Evolutionary conservation across 2,329 filamentous ascomycete genomes (phyloP), one percentile per base, ranked within the genome.

Genomic region (Huntiella bhutanensis): DNA sequence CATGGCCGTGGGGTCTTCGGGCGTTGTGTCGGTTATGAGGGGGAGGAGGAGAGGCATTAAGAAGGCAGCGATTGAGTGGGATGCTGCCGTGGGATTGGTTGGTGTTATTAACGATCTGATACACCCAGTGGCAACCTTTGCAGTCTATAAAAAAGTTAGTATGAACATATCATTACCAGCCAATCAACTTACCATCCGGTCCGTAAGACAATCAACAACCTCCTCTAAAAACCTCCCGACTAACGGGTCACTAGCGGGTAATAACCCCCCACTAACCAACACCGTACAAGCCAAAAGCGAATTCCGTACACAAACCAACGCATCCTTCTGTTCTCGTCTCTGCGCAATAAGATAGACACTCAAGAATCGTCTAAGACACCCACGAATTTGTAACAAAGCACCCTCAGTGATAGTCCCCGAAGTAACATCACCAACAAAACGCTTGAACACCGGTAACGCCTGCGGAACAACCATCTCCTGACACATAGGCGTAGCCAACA

Each of bases 301-400:
- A 57, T 96, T 98, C 66, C 92, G 95, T 56, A 95, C 88, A 59
- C 86, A 93, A 1, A 80, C 68, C 17, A 98, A 68, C 3, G 86
- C 85, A 4, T 80, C 77, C 15, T 87, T 77, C 6, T 60, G 62
- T 55, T 87, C 82, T 36, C 82, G 73, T 58, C 78, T 82, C 60
- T 87, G 82, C 0, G 79, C 80, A 53, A 82, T 69, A 16, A 81
- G 68, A 53, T 86, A 77, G 46, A 92, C 91, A 13, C 80, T 75
- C 17, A 94, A 63, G 66, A 95, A 91, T 4, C 84, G 77, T 28
- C 80, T 76, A 7, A 95, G 67, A 51, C 84, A 91, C 43, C 82
- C 84, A 51, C 84, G 80, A 15, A 95, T 66, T 60, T 95, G 84
- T 5, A 72, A 63, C 51, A 70, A 73, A 32, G 68, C 81, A 54